A percentile compares a stretch with the other conserved stretches of the same genome.
phyloP scores from a whole-genome alignment of 768 basidiomycete species.

The Panaeolus cyanescens region DNA sequence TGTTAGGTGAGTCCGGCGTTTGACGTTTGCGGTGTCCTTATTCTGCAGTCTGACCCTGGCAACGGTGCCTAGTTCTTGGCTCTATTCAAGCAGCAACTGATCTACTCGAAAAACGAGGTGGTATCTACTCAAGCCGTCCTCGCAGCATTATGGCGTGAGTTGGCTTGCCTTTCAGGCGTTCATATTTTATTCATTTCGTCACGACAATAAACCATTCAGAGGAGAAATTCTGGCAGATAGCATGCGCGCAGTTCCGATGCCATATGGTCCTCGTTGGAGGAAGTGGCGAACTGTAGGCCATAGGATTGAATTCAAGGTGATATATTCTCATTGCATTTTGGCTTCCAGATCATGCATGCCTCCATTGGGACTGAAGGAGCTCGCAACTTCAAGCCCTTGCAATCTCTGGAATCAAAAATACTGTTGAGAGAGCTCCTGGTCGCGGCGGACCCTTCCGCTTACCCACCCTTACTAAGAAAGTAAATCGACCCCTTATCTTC shows the following conservation, averaged over 20 bases:
- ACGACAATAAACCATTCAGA: slow-evolving; percentile 8
- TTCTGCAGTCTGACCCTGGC: neutral
- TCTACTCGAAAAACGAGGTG: slow-evolving; percentile 31
- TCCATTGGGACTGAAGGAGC: slow-evolving; percentile 26
- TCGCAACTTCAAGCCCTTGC: slow-evolving; percentile 22
- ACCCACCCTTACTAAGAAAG: slow-evolving; percentile 19
- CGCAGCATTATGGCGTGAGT: slow-evolving; percentile 31
- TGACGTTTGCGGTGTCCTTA: neutral
- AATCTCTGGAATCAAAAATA: slow-evolving; percentile 22
- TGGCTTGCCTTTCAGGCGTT: neutral
- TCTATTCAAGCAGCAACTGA: slow-evolving; percentile 29
- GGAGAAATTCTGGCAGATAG: slow-evolving; percentile 32
- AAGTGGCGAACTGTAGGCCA: slow-evolving; percentile 32
- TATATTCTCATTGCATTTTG: slow-evolving; percentile 3
- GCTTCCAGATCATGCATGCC: slow-evolving; percentile 24
- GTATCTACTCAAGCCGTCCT: slow-evolving; percentile 36
- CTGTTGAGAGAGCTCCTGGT: slow-evolving; percentile 21
- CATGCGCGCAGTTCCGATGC: slow-evolving; percentile 34
- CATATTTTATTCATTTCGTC: neutral
- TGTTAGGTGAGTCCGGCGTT: slow-evolving; percentile 9
- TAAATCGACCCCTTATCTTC: slow-evolving; percentile 5
- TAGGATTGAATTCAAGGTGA: neutral
- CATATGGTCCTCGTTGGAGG: slow-evolving; percentile 31
- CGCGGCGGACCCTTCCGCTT: slow-evolving; percentile 12
- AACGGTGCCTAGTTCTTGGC: slow-evolving; percentile 21